Conservation (phyloP, 345 rosid species). For the Psidium friedrichsthalianum region DNA sequence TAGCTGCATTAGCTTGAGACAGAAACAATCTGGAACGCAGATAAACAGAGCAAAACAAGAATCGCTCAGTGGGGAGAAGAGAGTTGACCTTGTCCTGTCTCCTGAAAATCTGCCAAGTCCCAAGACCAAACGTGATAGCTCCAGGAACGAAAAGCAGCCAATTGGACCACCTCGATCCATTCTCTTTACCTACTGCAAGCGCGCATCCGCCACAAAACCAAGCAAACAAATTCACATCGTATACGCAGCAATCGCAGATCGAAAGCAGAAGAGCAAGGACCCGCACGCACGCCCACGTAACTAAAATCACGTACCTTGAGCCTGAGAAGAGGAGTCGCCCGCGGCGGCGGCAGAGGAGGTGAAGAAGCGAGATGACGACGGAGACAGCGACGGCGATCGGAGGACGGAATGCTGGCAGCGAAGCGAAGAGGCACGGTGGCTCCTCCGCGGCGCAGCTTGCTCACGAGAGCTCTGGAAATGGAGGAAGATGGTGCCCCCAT, state of each 20-base stretch:
- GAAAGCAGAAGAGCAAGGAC: background rate
- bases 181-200: constrained; percentile 13
- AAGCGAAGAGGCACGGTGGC: background rate
- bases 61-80: background rate
- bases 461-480: constrained; percentile 29
- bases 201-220: background rate
- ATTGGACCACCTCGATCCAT: constrained; percentile 43
- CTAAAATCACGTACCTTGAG: constrained; percentile 22
- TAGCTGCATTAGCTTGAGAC: background rate
- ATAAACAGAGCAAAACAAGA: background rate
- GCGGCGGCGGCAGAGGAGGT: background rate
- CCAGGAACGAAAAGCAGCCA: constrained; percentile 83
- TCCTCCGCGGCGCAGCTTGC: constrained; percentile 17
- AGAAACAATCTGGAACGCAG: background rate
- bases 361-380: constrained; percentile 7
- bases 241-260: background rate
- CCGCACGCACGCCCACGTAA: background rate
- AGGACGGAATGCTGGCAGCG: background rate
- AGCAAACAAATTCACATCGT: background rate
- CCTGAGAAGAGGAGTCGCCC: constrained; percentile 9
- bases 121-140: constrained; percentile 86
- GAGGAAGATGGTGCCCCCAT: constrained; percentile 18
- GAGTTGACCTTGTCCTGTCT: constrained; percentile 73
- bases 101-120: constrained; percentile 94
- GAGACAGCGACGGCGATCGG: constrained; percentile 2